Conservation (phyloP, 441 rosid species). For the Cnidoscolus chayamansa region DNA sequence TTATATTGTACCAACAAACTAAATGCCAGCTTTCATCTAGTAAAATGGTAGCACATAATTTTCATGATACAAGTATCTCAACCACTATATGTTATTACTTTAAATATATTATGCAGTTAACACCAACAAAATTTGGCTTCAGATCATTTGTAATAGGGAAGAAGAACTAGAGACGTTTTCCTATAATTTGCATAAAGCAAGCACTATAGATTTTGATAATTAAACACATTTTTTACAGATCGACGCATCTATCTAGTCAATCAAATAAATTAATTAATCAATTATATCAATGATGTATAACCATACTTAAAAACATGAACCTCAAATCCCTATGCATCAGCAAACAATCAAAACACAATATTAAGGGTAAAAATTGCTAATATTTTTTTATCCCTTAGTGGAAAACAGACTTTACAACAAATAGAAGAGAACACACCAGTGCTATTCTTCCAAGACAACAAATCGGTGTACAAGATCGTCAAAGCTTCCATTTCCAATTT, state of each 20-base stretch:
- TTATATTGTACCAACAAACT: constrained; percentile 18
- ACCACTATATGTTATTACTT: neutral
- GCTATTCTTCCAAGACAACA: neutral
- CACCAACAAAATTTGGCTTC: neutral
- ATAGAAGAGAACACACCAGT: neutral
- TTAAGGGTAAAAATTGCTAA: neutral
- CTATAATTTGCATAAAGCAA: neutral
- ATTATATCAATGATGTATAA: neutral
- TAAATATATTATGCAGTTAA: neutral
- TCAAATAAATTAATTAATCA: neutral
- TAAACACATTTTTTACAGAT: neutral
- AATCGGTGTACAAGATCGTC: neutral
- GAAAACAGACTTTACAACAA: neutral
- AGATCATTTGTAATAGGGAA: neutral
- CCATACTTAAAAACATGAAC: neutral
- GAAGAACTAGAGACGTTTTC: neutral
- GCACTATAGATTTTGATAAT: too few species aligned
- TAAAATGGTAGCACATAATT: constrained; percentile 7
- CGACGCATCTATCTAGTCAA: neutral
- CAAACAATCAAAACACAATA: neutral
- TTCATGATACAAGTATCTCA: constrained; percentile 2
- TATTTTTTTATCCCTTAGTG: neutral
- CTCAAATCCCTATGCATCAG: neutral
- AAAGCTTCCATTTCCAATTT: neutral
- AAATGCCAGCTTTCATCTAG: constrained; percentile 9